Base-by-base conservation (phyloP, 805 yeast genomes). In the Cyberlindnera bimundalis region DNA sequence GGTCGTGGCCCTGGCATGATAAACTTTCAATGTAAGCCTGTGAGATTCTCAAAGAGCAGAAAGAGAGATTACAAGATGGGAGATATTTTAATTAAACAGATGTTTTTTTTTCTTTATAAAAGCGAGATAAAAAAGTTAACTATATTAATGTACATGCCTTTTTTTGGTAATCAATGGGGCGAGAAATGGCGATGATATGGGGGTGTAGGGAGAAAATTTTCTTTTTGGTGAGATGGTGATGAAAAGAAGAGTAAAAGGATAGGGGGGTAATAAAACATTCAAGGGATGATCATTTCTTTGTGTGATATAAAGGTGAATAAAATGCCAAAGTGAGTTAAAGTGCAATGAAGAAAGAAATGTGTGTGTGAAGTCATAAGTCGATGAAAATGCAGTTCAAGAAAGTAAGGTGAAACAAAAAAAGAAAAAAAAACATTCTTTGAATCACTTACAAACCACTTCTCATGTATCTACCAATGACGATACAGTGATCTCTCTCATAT, bases 401-500 rank as follows among this genome's bases (percentile, higher is more conserved):
- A n/a, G 23, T 10, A 29, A 29, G 18, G 14, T 35, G 26, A 4
- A 19, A 15, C 14, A 18, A 17, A 4, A 17, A 29, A 16, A 13
- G 10, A 12, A 17, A 18, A 17, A 19, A 27, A 35, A 9, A 13
- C 6, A 31, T n/a, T 16, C 6, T 31, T 19, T 5, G 6, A 15
- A 3, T 19, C 23, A 28, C 35, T 61, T 64, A 67, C 56, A 68
- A 63, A 48, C 93, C 95, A 63, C 91, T 79, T 81, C 99, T 86
- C 78, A 84, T 75, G 78, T 93, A 93, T 70, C 84, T 81, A 66
- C 98, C 99, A 63, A 93, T 88, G 59, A 93, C 99, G 64, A 93
- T 86, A 84, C 98, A 91, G 76, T 93, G 99, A 66, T 93, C 99
- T 78, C 99, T 88, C 79, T 93, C 99, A 73, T 93, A 93, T 68